These are phyloP conservation scores for Leishmania amazonensis DNA, from an alignment of 208 protist species.

Conservation along the genomic window DNA sequence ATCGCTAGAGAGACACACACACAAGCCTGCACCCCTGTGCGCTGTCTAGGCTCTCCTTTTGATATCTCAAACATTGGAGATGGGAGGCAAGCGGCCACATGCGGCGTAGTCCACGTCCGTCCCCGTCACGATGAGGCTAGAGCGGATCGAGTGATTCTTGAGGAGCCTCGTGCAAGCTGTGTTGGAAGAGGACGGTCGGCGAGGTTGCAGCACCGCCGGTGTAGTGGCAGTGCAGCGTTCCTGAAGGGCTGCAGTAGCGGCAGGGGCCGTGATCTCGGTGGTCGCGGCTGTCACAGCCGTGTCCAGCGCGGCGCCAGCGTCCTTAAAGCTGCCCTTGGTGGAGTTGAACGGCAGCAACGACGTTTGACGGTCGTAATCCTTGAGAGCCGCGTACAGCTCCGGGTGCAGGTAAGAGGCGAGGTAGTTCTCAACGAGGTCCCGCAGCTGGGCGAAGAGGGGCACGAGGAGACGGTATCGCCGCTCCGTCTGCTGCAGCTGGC, in stretches of 20 bases:
- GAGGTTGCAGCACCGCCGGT: constrained; percentile 15
- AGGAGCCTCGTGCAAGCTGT: constrained; percentile 2
- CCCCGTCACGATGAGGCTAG: constrained; percentile 18
- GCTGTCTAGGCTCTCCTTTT: background rate
- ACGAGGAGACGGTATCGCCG: constrained; percentile 45
- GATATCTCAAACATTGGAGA: constrained; percentile 10
- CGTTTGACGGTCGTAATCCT: constrained; percentile 54
- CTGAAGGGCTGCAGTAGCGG: background rate
- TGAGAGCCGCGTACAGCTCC: constrained; percentile 50
- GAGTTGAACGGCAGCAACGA: constrained; percentile 14
- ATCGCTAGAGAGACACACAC: background rate
- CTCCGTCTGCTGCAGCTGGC: constrained; percentile 69
- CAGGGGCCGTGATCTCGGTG: background rate
- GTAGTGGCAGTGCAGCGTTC: constrained; percentile 7
- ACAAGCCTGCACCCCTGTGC: background rate
- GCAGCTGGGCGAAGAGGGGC: constrained; percentile 71
- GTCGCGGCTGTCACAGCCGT: background rate
- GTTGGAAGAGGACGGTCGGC: constrained; percentile 2
- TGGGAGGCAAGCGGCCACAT: constrained; percentile 18
- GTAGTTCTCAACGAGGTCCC: constrained; percentile 51
- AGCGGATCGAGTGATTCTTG: constrained; percentile 9
- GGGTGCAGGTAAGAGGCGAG: constrained; percentile 45
- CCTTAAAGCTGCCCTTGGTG: background rate
- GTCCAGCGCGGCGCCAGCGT: background rate
- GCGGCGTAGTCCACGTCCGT: background rate